These are phyloP conservation scores for Pichia cabralensis DNA, from an alignment of 805 yeast genomes.

Conservation along the genomic window DNA sequence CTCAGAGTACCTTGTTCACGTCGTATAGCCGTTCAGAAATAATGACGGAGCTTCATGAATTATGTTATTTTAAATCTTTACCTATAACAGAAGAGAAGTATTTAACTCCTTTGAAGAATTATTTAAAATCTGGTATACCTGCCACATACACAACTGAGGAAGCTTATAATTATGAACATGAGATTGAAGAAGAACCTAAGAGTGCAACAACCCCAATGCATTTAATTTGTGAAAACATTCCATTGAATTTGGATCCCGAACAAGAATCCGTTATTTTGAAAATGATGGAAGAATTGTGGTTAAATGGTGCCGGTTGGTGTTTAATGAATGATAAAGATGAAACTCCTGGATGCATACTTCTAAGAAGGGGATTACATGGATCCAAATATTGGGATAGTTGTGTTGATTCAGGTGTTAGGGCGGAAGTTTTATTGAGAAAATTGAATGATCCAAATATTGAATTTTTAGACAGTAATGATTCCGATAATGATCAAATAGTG, in stretches of 20 bases:
- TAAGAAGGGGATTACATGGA: conserved; percentile 36
- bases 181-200: conserved; percentile 23
- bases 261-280: conserved; percentile 37
- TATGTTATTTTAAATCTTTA: conserved; percentile 39
- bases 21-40: too few relatives aligned
- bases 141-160: conserved; percentile 78
- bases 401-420: conserved; percentile 84
- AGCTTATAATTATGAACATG: conserved; percentile 46
- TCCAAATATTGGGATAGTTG: conserved; percentile 35
- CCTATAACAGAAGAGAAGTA: conserved; percentile 41
- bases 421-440: conserved; percentile 71
- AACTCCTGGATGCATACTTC: conserved; percentile 79
- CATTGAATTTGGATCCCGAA: conserved; percentile 27
- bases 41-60: conserved; percentile 64
- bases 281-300: conserved; percentile 59
- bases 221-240: conserved; percentile 46
- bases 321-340: conserved; percentile 58
- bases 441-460: conserved; percentile 56
- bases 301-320: conserved; percentile 92
- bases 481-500: conserved; percentile 3
- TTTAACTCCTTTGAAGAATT: conserved; percentile 34
- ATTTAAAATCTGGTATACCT: conserved; percentile 59
- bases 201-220: conserved; percentile 77
- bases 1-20: too few relatives aligned
- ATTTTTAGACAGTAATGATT: conserved; percentile 34